A percentile compares a stretch with the other conserved stretches of the same genome.
Evolutionary conservation across 306 rosid genomes (phyloP).

Genomic region (Sphenostylis stenocarpa): DNA sequence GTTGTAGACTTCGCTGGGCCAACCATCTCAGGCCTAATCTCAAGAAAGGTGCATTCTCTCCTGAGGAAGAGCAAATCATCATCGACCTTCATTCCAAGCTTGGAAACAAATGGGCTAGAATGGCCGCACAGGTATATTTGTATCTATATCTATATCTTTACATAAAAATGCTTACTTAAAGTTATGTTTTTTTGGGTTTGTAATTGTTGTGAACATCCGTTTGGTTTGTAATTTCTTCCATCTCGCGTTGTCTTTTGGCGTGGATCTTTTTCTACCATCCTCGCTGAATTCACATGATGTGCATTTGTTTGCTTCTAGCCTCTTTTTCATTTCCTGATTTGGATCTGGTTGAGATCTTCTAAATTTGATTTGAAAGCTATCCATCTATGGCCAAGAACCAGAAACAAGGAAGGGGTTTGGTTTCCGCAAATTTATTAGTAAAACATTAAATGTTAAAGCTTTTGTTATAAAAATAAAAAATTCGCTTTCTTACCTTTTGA

Average conservation of each 20-base stretch:
- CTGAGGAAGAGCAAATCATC: conserved; percentile 58
- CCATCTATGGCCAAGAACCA: neutral
- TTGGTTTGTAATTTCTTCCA: neutral
- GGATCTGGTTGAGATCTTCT: neutral
- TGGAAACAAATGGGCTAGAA: conserved; percentile 93
- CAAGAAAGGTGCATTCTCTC: conserved; percentile 69
- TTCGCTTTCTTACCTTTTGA: conserved; percentile 10
- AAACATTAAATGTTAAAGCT: neutral
- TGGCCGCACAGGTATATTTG: conserved; percentile 69
- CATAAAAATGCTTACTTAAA: neutral
- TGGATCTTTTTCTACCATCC: conserved; percentile 1
- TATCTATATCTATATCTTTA: neutral
- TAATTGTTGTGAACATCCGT: neutral
- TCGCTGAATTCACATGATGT: neutral
- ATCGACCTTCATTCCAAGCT: conserved; percentile 73
- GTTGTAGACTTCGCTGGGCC: conserved; percentile 91
- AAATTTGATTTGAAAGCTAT: neutral
- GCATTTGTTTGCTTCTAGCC: neutral
- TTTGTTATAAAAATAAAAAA: neutral
- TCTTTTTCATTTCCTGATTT: neutral
- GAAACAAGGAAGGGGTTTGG: neutral
- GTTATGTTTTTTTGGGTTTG: neutral
- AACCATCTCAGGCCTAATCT: conserved; percentile 85
- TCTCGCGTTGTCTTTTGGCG: neutral
- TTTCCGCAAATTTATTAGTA: neutral